Percentiles rank a stretch among this genome's conserved stretches.
Conservation (phyloP, 108 stramenopile species). For the Nitzschia sp. region DNA sequence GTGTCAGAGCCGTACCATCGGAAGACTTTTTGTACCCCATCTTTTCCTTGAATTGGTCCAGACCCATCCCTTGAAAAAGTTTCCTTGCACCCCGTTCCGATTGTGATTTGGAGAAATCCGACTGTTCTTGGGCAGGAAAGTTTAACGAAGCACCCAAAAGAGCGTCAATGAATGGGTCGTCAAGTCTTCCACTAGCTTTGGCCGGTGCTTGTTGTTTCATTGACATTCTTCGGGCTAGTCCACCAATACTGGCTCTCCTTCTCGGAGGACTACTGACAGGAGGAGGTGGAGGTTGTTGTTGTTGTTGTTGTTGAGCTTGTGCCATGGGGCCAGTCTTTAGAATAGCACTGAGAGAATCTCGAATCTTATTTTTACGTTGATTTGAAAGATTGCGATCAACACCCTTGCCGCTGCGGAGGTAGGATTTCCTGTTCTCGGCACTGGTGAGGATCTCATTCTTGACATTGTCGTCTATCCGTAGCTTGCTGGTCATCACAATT, state of each 20-base stretch:
- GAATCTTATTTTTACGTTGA: neutral
- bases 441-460: too few species aligned
- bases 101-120: neutral
- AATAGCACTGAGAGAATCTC: constrained; percentile 8
- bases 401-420: neutral
- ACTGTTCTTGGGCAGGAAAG: neutral
- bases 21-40: constrained; percentile 16
- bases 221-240: neutral
- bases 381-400: constrained; percentile 5
- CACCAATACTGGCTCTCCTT: neutral
- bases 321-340: neutral
- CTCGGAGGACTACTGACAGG: too few species aligned
- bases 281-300: neutral
- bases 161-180: constrained; percentile 20
- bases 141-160: constrained; percentile 1
- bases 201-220: neutral
- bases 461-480: too few species aligned
- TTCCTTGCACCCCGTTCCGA: neutral
- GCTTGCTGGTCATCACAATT: too few species aligned
- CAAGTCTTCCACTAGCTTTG: neutral
- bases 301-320: neutral
- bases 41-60: constrained; percentile 24
- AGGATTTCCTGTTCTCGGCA: too few species aligned
- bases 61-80: constrained; percentile 6
- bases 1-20: neutral